Conservation (phyloP, 2,329 filamentous ascomycete genomes). For the Cercospora sesami region DNA sequence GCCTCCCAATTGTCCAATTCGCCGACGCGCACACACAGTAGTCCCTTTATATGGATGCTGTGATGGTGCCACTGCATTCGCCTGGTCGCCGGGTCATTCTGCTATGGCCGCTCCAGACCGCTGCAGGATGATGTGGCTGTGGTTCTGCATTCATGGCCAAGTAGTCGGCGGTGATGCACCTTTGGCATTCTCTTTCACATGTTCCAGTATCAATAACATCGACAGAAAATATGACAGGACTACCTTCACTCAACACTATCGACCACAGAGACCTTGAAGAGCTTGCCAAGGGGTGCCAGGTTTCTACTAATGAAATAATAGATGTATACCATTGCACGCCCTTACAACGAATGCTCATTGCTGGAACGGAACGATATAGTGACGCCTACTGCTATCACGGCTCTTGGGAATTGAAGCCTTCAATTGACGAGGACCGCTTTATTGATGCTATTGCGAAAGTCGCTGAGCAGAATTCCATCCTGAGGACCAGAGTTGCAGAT, state of each 20-base stretch:
- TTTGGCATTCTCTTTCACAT: not conserved
- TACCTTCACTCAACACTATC: not conserved
- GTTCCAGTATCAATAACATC: not conserved
- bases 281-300: not conserved
- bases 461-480: not conserved
- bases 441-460: not conserved
- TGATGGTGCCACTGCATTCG: not conserved
- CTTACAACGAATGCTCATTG: not conserved
- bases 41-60: not conserved
- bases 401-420: not conserved
- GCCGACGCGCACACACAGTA: not conserved
- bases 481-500: not conserved
- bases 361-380: not conserved
- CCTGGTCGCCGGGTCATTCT: not conserved
- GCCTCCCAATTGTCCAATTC: not conserved
- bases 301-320: not conserved
- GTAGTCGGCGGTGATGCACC: not conserved
- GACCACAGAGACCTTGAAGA: not conserved
- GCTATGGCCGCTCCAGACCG: not conserved
- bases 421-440: not conserved
- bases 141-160: not conserved
- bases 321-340: not conserved
- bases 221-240: not conserved
- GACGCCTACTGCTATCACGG: not conserved
- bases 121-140: not conserved